Percentiles rank a stretch among this genome's conserved stretches.
phyloP scores from a whole-genome alignment of 306 rosid species.

The Trifolium pratense region DNA sequence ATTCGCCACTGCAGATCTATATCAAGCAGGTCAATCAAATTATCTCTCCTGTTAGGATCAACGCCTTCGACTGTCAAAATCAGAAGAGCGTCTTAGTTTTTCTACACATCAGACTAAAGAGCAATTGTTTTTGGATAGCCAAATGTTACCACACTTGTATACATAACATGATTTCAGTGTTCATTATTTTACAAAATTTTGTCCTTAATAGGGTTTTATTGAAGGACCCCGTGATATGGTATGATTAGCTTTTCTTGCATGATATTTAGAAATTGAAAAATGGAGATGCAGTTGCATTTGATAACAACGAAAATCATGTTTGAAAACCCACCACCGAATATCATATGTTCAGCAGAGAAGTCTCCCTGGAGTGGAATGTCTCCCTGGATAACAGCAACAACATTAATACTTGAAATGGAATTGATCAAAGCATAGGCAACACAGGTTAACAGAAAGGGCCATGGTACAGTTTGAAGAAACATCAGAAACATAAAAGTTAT shows the following conservation, averaged over 20 bases:
- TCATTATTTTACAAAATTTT: not conserved
- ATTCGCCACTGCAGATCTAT: slow-evolving; percentile 91
- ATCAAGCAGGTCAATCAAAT: slow-evolving; percentile 87
- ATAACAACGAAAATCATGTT: slow-evolving; percentile 32
- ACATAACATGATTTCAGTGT: slow-evolving; percentile 21
- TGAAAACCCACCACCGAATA: slow-evolving; percentile 80
- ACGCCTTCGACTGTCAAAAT: slow-evolving; percentile 81
- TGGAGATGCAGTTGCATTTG: slow-evolving; percentile 19
- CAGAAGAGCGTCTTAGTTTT: slow-evolving; percentile 18
- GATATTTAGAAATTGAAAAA: slow-evolving; percentile 18
- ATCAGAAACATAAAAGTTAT: not conserved
- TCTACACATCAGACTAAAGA: slow-evolving; percentile 32
- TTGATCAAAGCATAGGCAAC: slow-evolving; percentile 35
- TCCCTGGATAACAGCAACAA: slow-evolving; percentile 64
- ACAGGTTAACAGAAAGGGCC: not conserved
- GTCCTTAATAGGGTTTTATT: slow-evolving; percentile 2
- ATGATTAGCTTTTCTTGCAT: slow-evolving; percentile 18
- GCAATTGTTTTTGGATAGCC: slow-evolving; percentile 15
- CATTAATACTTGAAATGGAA: slow-evolving; percentile 35
- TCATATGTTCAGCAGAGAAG: slow-evolving; percentile 99
- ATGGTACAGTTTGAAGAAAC: slow-evolving; percentile 10
- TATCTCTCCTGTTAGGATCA: slow-evolving; percentile 84
- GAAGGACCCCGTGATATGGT: slow-evolving; percentile 16
- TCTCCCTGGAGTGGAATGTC: slow-evolving; percentile 96
- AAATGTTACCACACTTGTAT: slow-evolving; percentile 28